Conservation (phyloP, 495 filamentous ascomycete genomes). For the Annulohypoxylon moriforme region DNA sequence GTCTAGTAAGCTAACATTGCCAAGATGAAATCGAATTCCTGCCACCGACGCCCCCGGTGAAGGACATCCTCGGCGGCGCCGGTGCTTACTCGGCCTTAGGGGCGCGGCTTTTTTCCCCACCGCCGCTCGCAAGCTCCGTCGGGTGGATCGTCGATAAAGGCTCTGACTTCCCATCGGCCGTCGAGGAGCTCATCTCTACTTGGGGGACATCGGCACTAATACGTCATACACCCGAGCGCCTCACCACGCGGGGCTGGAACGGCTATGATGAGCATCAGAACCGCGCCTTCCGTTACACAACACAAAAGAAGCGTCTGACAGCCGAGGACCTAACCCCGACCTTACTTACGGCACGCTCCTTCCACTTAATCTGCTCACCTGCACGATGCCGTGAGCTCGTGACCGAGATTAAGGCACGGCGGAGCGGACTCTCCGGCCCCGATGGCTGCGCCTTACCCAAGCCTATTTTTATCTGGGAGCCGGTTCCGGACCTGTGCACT, state of each 20-base stretch:
- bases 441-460: conserved; percentile 46
- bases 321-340: conserved; percentile 55
- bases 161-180: conserved; percentile 79
- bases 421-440: conserved; percentile 45
- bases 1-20: conserved; percentile 33
- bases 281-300: conserved; percentile 85
- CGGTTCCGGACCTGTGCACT: conserved; percentile 86
- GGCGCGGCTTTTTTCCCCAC: conserved; percentile 83
- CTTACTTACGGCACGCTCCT: conserved; percentile 76
- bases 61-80: conserved; percentile 84
- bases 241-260: conserved; percentile 94
- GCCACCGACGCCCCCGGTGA: conserved; percentile 68
- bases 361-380: conserved; percentile 90
- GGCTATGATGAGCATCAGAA: conserved; percentile 71
- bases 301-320: conserved; percentile 81
- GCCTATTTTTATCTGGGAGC: conserved; percentile 93
- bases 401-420: conserved; percentile 65
- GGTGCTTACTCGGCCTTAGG: conserved; percentile 88
- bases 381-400: conserved; percentile 80
- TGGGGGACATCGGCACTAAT: conserved; percentile 81
- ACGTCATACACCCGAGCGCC: conserved; percentile 70
- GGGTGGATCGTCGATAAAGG: conserved; percentile 95
- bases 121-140: conserved; percentile 67
- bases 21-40: conserved; percentile 91
- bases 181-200: conserved; percentile 69